phyloP scores from a whole-genome alignment of 1,284 basidiomycete species.

The Ustilago lituana region DNA sequence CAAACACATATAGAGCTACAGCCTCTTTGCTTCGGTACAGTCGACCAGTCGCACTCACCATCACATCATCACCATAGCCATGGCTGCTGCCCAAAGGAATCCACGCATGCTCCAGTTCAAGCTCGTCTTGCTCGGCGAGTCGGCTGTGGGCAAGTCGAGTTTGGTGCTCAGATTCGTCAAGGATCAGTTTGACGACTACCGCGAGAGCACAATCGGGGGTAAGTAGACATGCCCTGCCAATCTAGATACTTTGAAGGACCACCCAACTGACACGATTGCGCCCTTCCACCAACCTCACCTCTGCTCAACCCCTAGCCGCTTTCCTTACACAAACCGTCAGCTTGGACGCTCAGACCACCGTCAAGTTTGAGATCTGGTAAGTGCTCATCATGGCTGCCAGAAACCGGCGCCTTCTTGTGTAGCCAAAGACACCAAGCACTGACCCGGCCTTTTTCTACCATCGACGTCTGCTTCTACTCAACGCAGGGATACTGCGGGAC shows the following conservation, averaged over 20 bases:
- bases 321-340: constrained; percentile 95
- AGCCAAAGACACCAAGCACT: background rate
- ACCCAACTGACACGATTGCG: background rate
- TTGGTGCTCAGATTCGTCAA: constrained; percentile 94
- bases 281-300: background rate
- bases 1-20: background rate
- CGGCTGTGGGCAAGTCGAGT: constrained; percentile 96
- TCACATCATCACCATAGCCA: constrained; percentile 2
- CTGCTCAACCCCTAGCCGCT: constrained; percentile 71
- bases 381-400: background rate
- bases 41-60: background rate
- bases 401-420: too few relatives aligned
- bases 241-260: background rate
- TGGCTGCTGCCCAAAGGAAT: constrained; percentile 43
- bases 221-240: background rate
- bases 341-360: constrained; percentile 85
- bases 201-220: constrained; percentile 72
- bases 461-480: too few relatives aligned
- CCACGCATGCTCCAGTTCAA: constrained; percentile 57
- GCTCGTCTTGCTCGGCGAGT: constrained; percentile 75
- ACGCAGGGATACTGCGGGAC: constrained; percentile 76
- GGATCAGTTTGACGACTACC: constrained; percentile 96
- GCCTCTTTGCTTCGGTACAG: background rate
- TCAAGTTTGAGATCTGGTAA: constrained; percentile 98
- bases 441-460: too few relatives aligned